Evolutionary conservation across 352 stramenopile species (phyloP).

Genomic region (Phytophthora pistaciae): DNA sequence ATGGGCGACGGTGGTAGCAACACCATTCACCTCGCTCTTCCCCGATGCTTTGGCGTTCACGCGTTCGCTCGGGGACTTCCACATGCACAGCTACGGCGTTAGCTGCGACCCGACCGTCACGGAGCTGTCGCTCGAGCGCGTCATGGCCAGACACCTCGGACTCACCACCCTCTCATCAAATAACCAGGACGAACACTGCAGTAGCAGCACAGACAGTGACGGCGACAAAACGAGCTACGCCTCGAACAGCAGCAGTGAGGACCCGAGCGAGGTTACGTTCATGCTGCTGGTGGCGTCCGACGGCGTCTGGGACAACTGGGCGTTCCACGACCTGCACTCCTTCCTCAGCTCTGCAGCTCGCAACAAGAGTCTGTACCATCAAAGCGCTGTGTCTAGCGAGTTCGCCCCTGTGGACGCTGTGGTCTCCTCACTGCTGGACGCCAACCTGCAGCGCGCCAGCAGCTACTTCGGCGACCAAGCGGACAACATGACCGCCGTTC

Average conservation of each 20-base stretch:
- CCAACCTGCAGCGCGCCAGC: slow-evolving; percentile 68
- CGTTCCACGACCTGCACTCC: slow-evolving; percentile 74
- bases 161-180: not conserved
- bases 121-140: slow-evolving; percentile 54
- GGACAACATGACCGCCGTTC: slow-evolving; percentile 91
- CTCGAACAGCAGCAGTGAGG: slow-evolving; percentile 11
- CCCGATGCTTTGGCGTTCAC: slow-evolving; percentile 91
- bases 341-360: slow-evolving; percentile 45
- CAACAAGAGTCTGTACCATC: slow-evolving; percentile 10
- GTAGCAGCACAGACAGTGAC: not conserved
- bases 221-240: slow-evolving; percentile 13
- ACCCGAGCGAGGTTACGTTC: slow-evolving; percentile 28
- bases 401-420: slow-evolving; percentile 37
- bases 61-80: slow-evolving; percentile 87
- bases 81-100: slow-evolving; percentile 90
- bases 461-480: slow-evolving; percentile 83
- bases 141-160: slow-evolving; percentile 30
- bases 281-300: slow-evolving; percentile 82
- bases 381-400: slow-evolving; percentile 10
- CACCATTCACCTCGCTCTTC: slow-evolving; percentile 67
- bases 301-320: slow-evolving; percentile 92
- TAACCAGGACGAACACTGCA: slow-evolving; percentile 33
- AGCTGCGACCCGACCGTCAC: slow-evolving; percentile 68
- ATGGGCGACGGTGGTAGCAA: slow-evolving; percentile 88
- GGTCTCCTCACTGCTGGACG: slow-evolving; percentile 57